Evolutionary conservation across 768 basidiomycete genomes (phyloP), one percentile per base, ranked within the genome.

Genomic region (Podaxis sp.): DNA sequence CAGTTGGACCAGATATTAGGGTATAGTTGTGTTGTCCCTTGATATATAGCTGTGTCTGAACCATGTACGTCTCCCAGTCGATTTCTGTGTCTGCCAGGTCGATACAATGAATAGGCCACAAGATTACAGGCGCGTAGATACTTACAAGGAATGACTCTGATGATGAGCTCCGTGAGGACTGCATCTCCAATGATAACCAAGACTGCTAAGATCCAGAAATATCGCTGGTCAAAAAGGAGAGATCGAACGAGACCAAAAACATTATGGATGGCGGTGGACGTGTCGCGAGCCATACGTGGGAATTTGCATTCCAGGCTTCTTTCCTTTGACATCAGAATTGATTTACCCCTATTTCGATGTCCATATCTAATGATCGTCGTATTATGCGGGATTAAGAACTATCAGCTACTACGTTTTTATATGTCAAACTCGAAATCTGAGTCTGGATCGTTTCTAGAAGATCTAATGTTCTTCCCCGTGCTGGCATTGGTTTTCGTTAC

Each of bases 1-100:
- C 97, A 5, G 94, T 97, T 1, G 94, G 95, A 0, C 97, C 97
- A 59, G 83, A 77, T 53, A 99, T 89, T 61, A 78, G 72, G 11
- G 84, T 79, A 70, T 99, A 99, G 68, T 95, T 84, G 50, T 88
- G 79, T 70, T 95, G 89, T 36, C 95, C 95, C 57, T 84, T 82
- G 50, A 91, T 67, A 74, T 91, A 94, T 44, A 89, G 70, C 59
- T 88, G 81, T 0, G 91, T 82, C 56, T 98, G 97, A 55, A 88
- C 77, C 86, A 98, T 93, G 70, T 99, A 99, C 0, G 97, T 98
- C 68, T 88, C 83, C 87, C 93, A 98, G 75, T 99, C 97, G 67
- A 99, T 99, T 74, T 99, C 95, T 10, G 97, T 98, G 76, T 95
- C 96, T 98, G 77, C 54, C 55, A 66, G 38, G 46, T 47, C 42